phyloP scores from a whole-genome alignment of 1,284 basidiomycete species.

The Chiua sp. region DNA sequence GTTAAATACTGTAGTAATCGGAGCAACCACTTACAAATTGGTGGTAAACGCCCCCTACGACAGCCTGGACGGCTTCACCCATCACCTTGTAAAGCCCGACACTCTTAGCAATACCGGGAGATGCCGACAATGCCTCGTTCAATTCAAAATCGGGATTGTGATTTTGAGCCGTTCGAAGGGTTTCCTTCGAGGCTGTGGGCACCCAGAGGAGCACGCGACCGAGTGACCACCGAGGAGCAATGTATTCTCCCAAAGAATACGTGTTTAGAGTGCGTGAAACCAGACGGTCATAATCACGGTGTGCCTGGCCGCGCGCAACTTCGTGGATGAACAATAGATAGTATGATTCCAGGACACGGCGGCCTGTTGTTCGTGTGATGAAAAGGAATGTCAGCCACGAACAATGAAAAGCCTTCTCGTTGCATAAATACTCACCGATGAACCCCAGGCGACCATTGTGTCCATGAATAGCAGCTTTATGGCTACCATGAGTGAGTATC shows the following conservation, averaged over 20 bases:
- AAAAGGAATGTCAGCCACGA: slow-evolving; percentile 4
- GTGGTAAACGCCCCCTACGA: slow-evolving; percentile 78
- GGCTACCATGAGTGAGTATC: slow-evolving; percentile 77
- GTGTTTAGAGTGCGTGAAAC: slow-evolving; percentile 63
- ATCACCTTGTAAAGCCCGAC: slow-evolving; percentile 79
- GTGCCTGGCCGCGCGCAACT: slow-evolving; percentile 49
- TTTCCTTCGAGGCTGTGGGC: slow-evolving; percentile 48
- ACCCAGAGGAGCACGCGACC: slow-evolving; percentile 73
- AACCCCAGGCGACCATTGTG: slow-evolving; percentile 76
- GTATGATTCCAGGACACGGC: slow-evolving; percentile 75
- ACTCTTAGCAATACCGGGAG: slow-evolving; percentile 44
- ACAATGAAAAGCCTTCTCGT: not conserved
- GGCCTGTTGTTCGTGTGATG: slow-evolving; percentile 49
- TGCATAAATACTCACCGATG: slow-evolving; percentile 53
- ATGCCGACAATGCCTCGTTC: slow-evolving; percentile 26
- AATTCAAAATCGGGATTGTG: slow-evolving; percentile 31
- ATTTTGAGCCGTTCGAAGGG: slow-evolving; percentile 18
- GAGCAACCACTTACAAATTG: slow-evolving; percentile 66
- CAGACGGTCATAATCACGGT: slow-evolving; percentile 62
- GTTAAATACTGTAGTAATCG: too few relatives aligned
- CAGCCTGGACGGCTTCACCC: slow-evolving; percentile 74
- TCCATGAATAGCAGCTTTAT: slow-evolving; percentile 62
- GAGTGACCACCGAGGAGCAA: slow-evolving; percentile 75
- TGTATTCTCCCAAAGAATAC: slow-evolving; percentile 69
- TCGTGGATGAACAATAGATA: slow-evolving; percentile 73